Conservation (phyloP, 305 asterid genomes). For the Solanum hybrid region DNA sequence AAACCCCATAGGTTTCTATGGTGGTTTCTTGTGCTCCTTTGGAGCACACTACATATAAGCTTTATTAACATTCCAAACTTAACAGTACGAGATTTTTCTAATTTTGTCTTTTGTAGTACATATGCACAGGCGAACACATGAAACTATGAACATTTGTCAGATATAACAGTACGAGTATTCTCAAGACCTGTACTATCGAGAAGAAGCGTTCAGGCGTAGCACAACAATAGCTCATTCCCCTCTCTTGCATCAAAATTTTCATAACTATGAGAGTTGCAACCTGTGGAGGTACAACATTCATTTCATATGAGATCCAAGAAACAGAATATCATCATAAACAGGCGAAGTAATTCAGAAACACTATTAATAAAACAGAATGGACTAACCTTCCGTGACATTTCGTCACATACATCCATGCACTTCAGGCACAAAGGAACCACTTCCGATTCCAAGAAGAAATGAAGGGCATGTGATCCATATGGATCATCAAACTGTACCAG, state of each 20-base stretch:
- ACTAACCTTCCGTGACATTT: constrained; percentile 12
- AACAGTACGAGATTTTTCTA: background rate
- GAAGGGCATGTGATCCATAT: background rate
- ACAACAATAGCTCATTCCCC: constrained; percentile 18
- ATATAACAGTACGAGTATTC: background rate
- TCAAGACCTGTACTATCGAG: constrained; percentile 13
- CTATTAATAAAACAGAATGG: background rate
- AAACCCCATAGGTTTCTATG: background rate
- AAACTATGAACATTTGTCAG: background rate
- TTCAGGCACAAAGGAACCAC: constrained; percentile 21
- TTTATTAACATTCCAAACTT: background rate
- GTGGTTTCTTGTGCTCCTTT: background rate
- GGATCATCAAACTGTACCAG: constrained; percentile 23
- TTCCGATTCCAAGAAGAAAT: constrained; percentile 20
- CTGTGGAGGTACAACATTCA: constrained; percentile 7
- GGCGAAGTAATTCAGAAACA: background rate
- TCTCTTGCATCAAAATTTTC: constrained; percentile 20
- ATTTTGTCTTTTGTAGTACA: background rate
- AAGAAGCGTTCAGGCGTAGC: constrained; percentile 5
- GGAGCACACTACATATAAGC: background rate
- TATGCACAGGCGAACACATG: background rate
- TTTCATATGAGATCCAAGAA: background rate
- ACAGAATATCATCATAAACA: background rate
- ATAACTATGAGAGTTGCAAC: constrained; percentile 20
- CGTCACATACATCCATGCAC: constrained; percentile 21